Conservation (phyloP, 257 asterid genomes). For the Penstemon newberryi region DNA sequence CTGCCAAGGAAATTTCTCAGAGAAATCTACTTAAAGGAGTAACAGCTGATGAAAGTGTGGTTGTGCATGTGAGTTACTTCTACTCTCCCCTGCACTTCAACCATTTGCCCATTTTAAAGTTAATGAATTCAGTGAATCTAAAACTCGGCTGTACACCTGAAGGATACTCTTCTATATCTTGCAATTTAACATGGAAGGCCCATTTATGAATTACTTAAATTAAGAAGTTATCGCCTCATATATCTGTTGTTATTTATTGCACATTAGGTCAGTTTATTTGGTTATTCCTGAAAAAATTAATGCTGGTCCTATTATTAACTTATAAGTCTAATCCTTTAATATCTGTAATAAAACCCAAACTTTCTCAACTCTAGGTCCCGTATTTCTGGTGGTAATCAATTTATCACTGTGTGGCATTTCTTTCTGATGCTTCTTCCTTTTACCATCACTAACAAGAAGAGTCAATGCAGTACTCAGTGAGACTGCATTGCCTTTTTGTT, state of each 20-base stretch:
- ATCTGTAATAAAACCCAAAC: background rate
- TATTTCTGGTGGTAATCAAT: conserved; percentile 9
- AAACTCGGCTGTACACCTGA: conserved; percentile 4
- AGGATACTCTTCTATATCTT: conserved; percentile 1
- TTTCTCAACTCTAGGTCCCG: background rate
- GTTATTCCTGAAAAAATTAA: background rate
- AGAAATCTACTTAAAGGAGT: conserved; percentile 87
- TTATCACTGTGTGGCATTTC: background rate
- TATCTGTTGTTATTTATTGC: background rate
- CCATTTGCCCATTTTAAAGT: background rate
- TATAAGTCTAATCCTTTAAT: background rate
- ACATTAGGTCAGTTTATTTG: background rate
- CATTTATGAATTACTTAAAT: conserved; percentile 5
- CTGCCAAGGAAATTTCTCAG: conserved; percentile 59
- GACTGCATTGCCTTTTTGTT: background rate
- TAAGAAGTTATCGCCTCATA: background rate
- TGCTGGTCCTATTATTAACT: conserved; percentile 1
- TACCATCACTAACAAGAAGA: conserved; percentile 3
- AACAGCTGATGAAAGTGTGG: conserved; percentile 93
- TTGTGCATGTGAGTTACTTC: conserved; percentile 71
- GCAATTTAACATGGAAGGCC: conserved; percentile 7
- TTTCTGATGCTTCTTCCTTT: conserved; percentile 20
- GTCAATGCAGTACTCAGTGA: background rate
- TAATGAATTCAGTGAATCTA: conserved; percentile 16
- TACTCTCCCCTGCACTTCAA: conserved; percentile 14